Base-by-base conservation (phyloP, 129 eudicot genomes). In the Tagetes patula region DNA sequence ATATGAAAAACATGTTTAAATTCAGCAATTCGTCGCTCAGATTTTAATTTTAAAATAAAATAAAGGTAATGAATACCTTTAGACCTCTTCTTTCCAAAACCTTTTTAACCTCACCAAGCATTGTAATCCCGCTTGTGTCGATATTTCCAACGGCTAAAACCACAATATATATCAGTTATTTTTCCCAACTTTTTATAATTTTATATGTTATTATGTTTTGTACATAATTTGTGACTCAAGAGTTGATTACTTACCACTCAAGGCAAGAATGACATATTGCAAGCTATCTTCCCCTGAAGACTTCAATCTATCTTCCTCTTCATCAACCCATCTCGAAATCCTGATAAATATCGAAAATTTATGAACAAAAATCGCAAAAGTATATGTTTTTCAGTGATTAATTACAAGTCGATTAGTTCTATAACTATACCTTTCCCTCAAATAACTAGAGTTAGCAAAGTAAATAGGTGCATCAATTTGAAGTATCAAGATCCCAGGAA, bases 101-200 rank as follows among this genome's bases (percentile, higher is more conserved):
- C 82, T 86, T 88, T 72, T 86, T 86, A 37, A 94, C 77, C 83
- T 94, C 98, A 46, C 87, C 96, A 12, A 94, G 77, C 98, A 94
- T 94, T 54, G 96, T 84, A 66, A 86, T 82, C 64, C 96, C 98
- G 41, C 98, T 94, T 0, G 98, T 86, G 70, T 94, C 98, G 14
- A 94, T 88, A 83, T 89, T 84, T 50, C 89, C 98, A 42, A 94
- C 91, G 34, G 96, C 98, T 94, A 83, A 55, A 47, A 74, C 10
- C 5, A 60, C 49, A 27, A 14, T 20, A 20, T 2, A 55, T 1
- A 34, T 11, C 4, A 10, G 32, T n/a, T 8, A 59, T 54, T 33
- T 6, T 33, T 50, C 27, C 10, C 20, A 2, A 43, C 14, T 2
- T 36, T 27, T 45, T 30, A 48, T 8, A 7, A 8, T 6, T 32